Conservation (phyloP, 192 early-diverging fungal genomes). For the Mortierella hygrophila region DNA sequence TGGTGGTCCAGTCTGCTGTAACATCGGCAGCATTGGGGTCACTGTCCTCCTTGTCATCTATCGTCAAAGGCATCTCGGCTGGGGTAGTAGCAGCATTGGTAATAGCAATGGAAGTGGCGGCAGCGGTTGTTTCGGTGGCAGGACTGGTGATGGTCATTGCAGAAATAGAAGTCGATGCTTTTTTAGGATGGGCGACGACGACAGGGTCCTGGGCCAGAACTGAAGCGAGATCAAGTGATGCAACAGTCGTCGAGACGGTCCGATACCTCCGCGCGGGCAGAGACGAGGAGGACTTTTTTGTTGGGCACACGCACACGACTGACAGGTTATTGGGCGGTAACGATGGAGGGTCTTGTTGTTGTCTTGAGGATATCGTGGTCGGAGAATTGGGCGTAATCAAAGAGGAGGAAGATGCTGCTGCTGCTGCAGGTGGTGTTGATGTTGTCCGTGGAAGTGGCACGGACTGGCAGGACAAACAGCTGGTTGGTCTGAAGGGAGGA, state of each 20-base stretch:
- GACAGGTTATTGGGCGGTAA: not conserved
- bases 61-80: not conserved
- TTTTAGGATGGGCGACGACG: not conserved
- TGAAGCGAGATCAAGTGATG: constrained; percentile 26
- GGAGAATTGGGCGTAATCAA: not conserved
- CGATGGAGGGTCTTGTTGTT: not conserved
- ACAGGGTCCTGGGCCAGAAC: not conserved
- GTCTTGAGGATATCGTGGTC: not conserved
- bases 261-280: constrained; percentile 25
- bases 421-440: not conserved
- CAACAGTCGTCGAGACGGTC: constrained; percentile 18
- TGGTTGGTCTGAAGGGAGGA: not conserved
- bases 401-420: not conserved
- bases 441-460: constrained; percentile 2
- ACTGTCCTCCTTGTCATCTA: not conserved
- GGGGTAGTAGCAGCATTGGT: not conserved
- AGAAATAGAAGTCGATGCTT: not conserved
- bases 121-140: not conserved
- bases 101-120: too few species aligned
- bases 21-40: not conserved
- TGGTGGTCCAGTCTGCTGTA: not conserved
- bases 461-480: constrained; percentile 22
- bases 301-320: constrained; percentile 10
- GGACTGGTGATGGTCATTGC: too few species aligned
- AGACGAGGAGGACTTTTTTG: not conserved